Percentiles rank a stretch among this genome's conserved stretches.
Evolutionary conservation across 768 basidiomycete species (phyloP).

Genomic region (Sarcodon aspratus): DNA sequence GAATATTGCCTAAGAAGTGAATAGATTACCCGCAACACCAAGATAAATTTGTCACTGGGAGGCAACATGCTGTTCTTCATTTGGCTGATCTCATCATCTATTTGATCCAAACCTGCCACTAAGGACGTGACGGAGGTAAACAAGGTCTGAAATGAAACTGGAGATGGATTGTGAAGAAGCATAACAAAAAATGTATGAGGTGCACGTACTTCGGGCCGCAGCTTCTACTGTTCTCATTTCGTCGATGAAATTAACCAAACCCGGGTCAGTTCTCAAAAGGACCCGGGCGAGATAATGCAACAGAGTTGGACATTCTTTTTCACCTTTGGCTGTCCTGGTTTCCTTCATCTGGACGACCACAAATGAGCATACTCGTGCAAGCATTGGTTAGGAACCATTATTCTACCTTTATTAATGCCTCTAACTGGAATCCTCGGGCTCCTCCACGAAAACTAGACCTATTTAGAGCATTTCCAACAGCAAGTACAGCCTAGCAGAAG

Average conservation of each 20-base stretch:
- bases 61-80: slow-evolving; percentile 19
- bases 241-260: slow-evolving; percentile 60
- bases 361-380: not conserved
- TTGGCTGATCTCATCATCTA: slow-evolving; percentile 44
- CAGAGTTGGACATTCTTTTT: slow-evolving; percentile 72
- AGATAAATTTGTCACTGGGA: slow-evolving; percentile 48
- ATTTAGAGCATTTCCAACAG: slow-evolving; percentile 78
- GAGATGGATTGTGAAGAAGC: not conserved
- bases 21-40: slow-evolving; percentile 54
- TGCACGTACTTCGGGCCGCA: slow-evolving; percentile 59
- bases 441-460: slow-evolving; percentile 73
- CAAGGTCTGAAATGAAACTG: slow-evolving; percentile 68
- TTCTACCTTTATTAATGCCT: slow-evolving; percentile 67
- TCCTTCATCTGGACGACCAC: slow-evolving; percentile 53
- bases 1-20: not conserved
- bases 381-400: not conserved
- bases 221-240: slow-evolving; percentile 76
- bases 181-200: not conserved
- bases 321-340: slow-evolving; percentile 62
- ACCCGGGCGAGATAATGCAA: slow-evolving; percentile 81
- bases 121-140: slow-evolving; percentile 48
- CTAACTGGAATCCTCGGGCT: slow-evolving; percentile 78
- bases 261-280: slow-evolving; percentile 55
- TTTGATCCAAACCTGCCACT: slow-evolving; percentile 40
- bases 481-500: slow-evolving; percentile 47